phyloP scores from a whole-genome alignment of 2,329 filamentous ascomycete genomes.

The Thielaviopsis punctulata region DNA sequence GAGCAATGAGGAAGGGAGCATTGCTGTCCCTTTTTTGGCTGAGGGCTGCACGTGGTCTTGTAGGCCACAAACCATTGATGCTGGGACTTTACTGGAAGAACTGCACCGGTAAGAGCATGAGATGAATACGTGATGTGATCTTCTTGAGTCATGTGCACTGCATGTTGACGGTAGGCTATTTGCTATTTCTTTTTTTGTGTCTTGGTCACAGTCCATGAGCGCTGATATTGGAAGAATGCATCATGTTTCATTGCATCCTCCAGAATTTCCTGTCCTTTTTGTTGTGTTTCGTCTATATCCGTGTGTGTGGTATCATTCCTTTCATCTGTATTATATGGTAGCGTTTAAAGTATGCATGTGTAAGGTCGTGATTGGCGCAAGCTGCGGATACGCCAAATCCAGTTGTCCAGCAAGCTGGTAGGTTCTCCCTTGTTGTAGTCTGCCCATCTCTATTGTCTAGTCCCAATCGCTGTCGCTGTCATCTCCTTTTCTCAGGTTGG shows the following conservation, averaged over 20 bases:
- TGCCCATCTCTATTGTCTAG: slow-evolving; percentile 20
- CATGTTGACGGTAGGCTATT: background rate
- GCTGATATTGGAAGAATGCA: background rate
- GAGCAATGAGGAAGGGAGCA: slow-evolving; percentile 7
- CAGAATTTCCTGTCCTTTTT: background rate
- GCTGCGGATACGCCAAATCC: background rate
- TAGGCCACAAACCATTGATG: slow-evolving; percentile 2
- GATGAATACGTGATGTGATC: background rate
- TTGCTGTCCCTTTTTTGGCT: slow-evolving; percentile 12
- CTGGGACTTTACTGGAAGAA: slow-evolving; percentile 4
- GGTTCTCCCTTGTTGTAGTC: background rate
- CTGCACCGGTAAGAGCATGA: background rate
- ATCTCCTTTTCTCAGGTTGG: slow-evolving; percentile 27
- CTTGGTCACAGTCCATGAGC: background rate
- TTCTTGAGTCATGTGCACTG: background rate
- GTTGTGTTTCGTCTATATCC: background rate
- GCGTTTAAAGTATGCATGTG: background rate
- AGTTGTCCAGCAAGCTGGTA: slow-evolving; percentile 4
- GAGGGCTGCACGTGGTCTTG: slow-evolving; percentile 12
- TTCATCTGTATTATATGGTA: background rate
- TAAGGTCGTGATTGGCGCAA: background rate
- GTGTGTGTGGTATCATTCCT: background rate
- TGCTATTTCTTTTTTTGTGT: background rate
- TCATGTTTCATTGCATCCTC: background rate
- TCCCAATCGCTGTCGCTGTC: slow-evolving; percentile 43